Evolutionary conservation across 306 rosid genomes (phyloP).

Genomic region (Rosa rugosa): DNA sequence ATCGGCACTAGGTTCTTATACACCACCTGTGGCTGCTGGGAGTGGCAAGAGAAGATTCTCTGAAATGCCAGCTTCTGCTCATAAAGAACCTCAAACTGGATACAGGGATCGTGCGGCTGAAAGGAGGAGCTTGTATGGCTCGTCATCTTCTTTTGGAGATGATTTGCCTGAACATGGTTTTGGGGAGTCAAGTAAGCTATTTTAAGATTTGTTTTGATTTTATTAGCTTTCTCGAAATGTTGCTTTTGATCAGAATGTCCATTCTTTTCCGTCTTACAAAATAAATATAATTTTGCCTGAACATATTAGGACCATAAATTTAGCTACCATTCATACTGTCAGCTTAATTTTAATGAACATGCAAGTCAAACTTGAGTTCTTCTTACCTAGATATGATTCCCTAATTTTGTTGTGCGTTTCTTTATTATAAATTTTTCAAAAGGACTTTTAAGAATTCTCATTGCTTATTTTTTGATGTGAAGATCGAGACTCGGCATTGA

Average conservation of each 20-base stretch:
- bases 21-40: slow-evolving; percentile 56
- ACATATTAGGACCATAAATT: neutral
- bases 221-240: slow-evolving; percentile 48
- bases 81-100: slow-evolving; percentile 65
- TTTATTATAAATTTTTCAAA: slow-evolving; percentile 23
- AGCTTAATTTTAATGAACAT: neutral
- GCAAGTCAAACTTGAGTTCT: neutral
- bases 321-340: neutral
- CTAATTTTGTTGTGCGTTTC: slow-evolving; percentile 28
- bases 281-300: neutral
- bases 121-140: slow-evolving; percentile 91
- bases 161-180: slow-evolving; percentile 58
- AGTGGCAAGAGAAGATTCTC: slow-evolving; percentile 88
- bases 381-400: slow-evolving; percentile 10
- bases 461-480: slow-evolving; percentile 48
- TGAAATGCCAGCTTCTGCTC: slow-evolving; percentile 79
- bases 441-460: slow-evolving; percentile 52
- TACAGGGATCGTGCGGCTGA: slow-evolving; percentile 99
- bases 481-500: slow-evolving; percentile 75
- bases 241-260: slow-evolving; percentile 18
- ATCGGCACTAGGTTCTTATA: slow-evolving; percentile 78
- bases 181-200: slow-evolving; percentile 78
- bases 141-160: slow-evolving; percentile 61
- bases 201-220: slow-evolving; percentile 24
- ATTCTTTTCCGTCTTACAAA: slow-evolving; percentile 10